Conservation (phyloP, 2,329 filamentous ascomycete genomes). For the Davidsoniella australis region DNA sequence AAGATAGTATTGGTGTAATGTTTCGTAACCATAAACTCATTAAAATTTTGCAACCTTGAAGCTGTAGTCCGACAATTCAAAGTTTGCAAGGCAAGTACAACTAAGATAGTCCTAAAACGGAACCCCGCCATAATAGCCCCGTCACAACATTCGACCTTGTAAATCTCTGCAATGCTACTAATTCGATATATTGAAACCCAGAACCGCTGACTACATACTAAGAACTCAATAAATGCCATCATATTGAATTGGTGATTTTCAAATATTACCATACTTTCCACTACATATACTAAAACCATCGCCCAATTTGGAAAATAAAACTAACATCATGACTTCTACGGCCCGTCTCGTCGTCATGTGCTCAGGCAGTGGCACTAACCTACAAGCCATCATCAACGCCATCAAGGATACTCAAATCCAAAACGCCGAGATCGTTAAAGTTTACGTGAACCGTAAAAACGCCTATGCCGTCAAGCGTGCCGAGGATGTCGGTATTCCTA, state of each 20-base stretch:
- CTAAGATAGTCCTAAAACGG: not conserved
- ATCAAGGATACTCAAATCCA: conserved; percentile 24
- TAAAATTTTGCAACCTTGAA: too few species aligned
- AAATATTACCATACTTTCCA: not conserved
- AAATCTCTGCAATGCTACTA: not conserved
- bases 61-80: too few species aligned
- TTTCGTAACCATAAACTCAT: too few species aligned
- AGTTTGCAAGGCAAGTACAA: not conserved
- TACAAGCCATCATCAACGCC: conserved; percentile 52
- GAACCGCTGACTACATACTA: too few species aligned
- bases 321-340: conserved; percentile 11
- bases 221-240: too few species aligned
- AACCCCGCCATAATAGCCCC: conserved; percentile 4
- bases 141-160: not conserved
- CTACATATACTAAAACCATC: not conserved
- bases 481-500: conserved; percentile 44
- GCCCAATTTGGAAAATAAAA: not conserved
- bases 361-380: conserved; percentile 59
- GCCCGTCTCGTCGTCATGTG: conserved; percentile 50
- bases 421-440: conserved; percentile 26
- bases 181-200: too few species aligned
- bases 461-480: conserved; percentile 28
- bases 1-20: too few species aligned
- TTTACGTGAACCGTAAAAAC: conserved; percentile 31
- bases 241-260: too few species aligned